phyloP scores from a whole-genome alignment of 176 grass and related monocot genomes.

The Hsuehochloa calcarea region DNA sequence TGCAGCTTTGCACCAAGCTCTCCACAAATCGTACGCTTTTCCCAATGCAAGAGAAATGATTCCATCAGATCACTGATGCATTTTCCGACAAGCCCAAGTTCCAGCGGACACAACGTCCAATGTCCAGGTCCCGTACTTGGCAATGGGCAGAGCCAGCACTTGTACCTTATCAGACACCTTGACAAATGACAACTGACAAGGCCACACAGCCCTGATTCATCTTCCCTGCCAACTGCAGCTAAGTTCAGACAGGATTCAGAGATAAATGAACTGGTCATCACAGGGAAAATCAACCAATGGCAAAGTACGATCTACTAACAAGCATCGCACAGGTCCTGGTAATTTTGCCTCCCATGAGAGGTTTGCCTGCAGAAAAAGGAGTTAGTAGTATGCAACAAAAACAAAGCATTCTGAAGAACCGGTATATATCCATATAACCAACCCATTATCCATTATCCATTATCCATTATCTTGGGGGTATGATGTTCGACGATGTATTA shows the following conservation, averaged over 20 bases:
- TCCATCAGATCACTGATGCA: background rate
- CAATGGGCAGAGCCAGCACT: background rate
- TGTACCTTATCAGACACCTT: background rate
- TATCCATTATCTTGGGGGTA: conserved; percentile 22
- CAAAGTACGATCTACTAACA: background rate
- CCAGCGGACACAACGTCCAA: background rate
- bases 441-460: conserved; percentile 24
- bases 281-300: background rate
- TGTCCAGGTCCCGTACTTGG: background rate
- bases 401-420: conserved; percentile 4
- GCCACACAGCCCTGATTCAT: background rate
- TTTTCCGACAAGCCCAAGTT: background rate
- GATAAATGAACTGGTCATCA: background rate
- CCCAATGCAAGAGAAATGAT: background rate
- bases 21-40: background rate
- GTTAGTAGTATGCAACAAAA: background rate
- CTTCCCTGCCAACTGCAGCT: background rate
- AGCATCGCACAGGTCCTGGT: background rate
- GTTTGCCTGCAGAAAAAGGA: background rate
- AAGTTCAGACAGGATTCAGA: background rate
- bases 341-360: background rate
- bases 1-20: background rate
- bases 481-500: conserved; percentile 38
- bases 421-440: conserved; percentile 39
- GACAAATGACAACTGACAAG: background rate